Evolutionary conservation across 306 rosid genomes (phyloP), one percentile per base, ranked within the genome.

Genomic region (Corylus heterophylla): DNA sequence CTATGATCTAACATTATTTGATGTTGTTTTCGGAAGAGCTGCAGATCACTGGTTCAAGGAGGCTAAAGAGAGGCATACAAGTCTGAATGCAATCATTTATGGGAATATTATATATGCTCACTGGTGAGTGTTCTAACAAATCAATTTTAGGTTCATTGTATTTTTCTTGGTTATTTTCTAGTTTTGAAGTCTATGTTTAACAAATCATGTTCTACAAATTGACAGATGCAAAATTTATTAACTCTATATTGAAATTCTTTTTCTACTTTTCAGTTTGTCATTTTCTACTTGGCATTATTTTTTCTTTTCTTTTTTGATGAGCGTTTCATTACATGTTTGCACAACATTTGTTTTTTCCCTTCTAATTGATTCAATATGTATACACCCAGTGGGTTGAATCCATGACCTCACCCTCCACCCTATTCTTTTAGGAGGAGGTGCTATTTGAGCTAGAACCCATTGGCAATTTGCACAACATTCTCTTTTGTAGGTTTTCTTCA

Each of bases 11-110:
- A 90, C 78, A 61, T 79, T 84, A 42, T 74, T 75, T 86, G 78
- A 76, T 89, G 84, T 80, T 86, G 61, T 85, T 49, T 83, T 85
- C 86, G 90, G 86, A 95, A 95, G 98, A 92, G 93, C 92, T 87
- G 98, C 98, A 92, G 98, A 92, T 87, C 84, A 68, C 77, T 95
- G 98, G 98, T 95, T 92, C 81, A 78, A 89, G 86, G 97, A 92
- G 89, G 98, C 98, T 54, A 87, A 90, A 84, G 91, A 88, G 90
- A 86, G 81, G 64, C 89, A 91, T 78, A 78, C 85, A 73, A 84
- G 90, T 54, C 85, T 95, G 82, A 95, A 92, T 84, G 97, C 97
- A 70, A 83, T 92, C 86, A 91, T 92, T 69, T 95, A 92, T 54
- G 97, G 98, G 68, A 95, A 75, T 85, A 95, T 92, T 74, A 89